Evolutionary conservation across 495 filamentous ascomycete species (phyloP), one percentile per base, ranked within the genome.

Genomic region (Penicillium chermesinum): DNA sequence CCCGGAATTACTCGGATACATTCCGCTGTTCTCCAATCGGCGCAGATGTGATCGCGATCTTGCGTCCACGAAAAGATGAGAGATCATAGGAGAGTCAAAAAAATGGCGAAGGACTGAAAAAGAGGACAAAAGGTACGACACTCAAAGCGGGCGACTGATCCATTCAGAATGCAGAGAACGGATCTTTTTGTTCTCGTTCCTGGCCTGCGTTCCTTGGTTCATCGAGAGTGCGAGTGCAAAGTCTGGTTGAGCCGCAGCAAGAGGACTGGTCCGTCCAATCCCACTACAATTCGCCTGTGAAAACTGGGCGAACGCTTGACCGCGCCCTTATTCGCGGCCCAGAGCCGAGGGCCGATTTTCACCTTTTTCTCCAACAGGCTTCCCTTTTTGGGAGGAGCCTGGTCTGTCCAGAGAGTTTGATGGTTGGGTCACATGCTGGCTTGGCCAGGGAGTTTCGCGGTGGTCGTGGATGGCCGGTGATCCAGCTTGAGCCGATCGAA

Each of bases 201-300:
- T 49, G 13, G 20, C 2, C 27, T 12, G 32, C 8, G 34, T 19
- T 9, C 41, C n/a, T 12, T 35, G 42, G 42, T 44, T 20, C 3
- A 13, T 1, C 18, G 20, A 8, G 20, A 6, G 13, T 36, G 40
- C 30, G 22, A 30, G 4, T 10, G 25, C 12, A 13, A 33, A 34
- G 4, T 10, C 16, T 44, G 41, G 36, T 10, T 36, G 41, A 45
- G 39, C 48, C 48, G 18, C 33, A 13, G 3, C 13, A 9, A 16
- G 0, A 15, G 19, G 20, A 18, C 20, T 32, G 40, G 36, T 27
- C 49, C 36, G n/a, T 9, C 47, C 52, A 54, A 54, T 54, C 47
- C 46, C 12, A 50, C 35, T 49, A 38, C 51, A 40, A 13, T 35
- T 21, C 1, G 15, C n/a, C 2, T 10, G 7, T 16, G 17, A 39